A percentile compares a stretch with the other conserved stretches of the same genome.
Conservation (phyloP, 805 yeast species). For the Wickerhamiella vanderwaltii region DNA sequence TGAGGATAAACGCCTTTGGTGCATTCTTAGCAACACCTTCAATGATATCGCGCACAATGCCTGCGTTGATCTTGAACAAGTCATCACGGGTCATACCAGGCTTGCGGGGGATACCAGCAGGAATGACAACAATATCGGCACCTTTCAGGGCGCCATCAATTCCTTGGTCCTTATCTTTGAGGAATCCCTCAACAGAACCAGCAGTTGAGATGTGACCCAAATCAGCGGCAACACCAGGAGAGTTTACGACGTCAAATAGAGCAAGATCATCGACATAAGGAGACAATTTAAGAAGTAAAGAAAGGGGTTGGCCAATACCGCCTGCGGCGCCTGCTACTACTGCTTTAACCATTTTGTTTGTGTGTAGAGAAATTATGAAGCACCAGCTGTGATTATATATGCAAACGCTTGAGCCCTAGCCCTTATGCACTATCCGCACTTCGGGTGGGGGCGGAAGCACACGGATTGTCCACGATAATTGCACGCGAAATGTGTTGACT, state of each 20-base stretch:
- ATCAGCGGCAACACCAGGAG: conserved; percentile 83
- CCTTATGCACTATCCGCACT: conserved; percentile 1
- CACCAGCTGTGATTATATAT: background rate
- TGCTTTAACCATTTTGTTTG: conserved; percentile 28
- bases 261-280: conserved; percentile 53
- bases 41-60: conserved; percentile 62
- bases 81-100: conserved; percentile 94
- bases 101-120: conserved; percentile 88
- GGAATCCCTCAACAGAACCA: conserved; percentile 45
- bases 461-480: too few relatives aligned
- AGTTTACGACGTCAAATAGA: conserved; percentile 71
- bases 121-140: conserved; percentile 78
- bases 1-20: conserved; percentile 64
- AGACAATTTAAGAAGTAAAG: conserved; percentile 63
- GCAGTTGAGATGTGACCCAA: conserved; percentile 70
- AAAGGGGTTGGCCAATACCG: conserved; percentile 89
- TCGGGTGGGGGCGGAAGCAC: conserved; percentile 10
- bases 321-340: conserved; percentile 69
- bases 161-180: conserved; percentile 49
- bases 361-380: background rate
- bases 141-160: conserved; percentile 58
- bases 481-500: too few relatives aligned
- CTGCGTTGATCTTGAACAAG: conserved; percentile 70
- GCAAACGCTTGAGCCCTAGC: background rate
- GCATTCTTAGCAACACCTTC: conserved; percentile 59